Evolutionary conservation across 129 eudicot genomes (phyloP), one percentile per base, ranked within the genome.

Genomic region (Deinandra increscens): DNA sequence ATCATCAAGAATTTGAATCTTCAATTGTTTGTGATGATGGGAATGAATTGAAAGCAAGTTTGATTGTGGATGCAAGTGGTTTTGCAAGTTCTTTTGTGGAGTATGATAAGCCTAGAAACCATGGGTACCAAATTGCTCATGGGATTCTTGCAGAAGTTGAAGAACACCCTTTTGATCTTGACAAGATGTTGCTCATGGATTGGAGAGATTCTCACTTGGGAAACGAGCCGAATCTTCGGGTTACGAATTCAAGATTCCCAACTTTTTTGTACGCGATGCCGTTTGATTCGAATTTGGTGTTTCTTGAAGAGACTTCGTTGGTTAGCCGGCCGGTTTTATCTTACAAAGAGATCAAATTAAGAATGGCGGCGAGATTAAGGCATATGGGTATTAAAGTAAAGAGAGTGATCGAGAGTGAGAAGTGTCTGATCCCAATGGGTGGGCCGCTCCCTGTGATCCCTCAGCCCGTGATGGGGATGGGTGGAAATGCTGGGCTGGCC

Each of bases 131-230:
- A 55, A 74, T 89, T 69, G 96, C 96, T 70, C 96, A 89, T 81
- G 96, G 96, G 6, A 82, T 89, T 34, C 64, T 89, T 53, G 96
- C 94, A 12, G 84, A 86, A 74, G 96, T 89, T 18, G 88, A 89
- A 33, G 42, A 55, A 14, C 96, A 89, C 60, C 96, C 96, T 1
- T 89, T 84, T 82, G 96, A 89, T 68, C 71, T 89, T 46, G 96
- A 89, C 59, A 89, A 84, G 59, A 89, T 89, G 88, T 65, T 89
- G 49, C 84, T 89, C 11, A 89, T 89, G 96, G 96, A 89, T 76
- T 89, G 93, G 93, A 86, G 90, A 70, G 90, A 89, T 71, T 82
- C 96, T 2, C 96, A 89, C 78, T 60, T 89, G 7, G 94, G 94
- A 39, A 89, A 89, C 62, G 96, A 89, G 79, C 96, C 96, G 1